A percentile compares a stretch with the other conserved stretches of the same genome.
Conservation (phyloP, 345 rosid species). For the Noccaea bulbosa region DNA sequence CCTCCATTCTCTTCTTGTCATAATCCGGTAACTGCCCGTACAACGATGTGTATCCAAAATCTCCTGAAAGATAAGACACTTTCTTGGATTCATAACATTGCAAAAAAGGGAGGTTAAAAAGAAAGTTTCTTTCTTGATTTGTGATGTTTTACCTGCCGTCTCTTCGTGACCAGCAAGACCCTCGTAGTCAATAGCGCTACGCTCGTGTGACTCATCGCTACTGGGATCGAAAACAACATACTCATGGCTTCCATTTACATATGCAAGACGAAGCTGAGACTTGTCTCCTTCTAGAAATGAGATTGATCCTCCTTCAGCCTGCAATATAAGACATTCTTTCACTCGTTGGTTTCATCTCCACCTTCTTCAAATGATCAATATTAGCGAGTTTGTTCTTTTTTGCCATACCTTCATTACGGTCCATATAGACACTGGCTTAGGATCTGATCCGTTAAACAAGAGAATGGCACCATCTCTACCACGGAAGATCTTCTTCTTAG, state of each 20-base stretch:
- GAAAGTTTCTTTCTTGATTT: slow-evolving; percentile 7
- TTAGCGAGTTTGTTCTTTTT: too few relatives aligned
- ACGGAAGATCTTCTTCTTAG: slow-evolving; percentile 46
- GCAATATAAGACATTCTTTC: slow-evolving; percentile 35
- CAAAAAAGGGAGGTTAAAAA: neutral
- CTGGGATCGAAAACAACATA: slow-evolving; percentile 78
- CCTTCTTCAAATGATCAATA: neutral
- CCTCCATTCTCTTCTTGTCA: slow-evolving; percentile 48
- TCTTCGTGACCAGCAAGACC: slow-evolving; percentile 51
- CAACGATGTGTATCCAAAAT: slow-evolving; percentile 68
- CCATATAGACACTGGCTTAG: slow-evolving; percentile 80
- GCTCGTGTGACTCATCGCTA: slow-evolving; percentile 58
- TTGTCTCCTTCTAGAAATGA: slow-evolving; percentile 50
- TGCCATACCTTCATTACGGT: slow-evolving; percentile 70
- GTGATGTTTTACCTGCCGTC: slow-evolving; percentile 48
- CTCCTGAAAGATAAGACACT: slow-evolving; percentile 41
- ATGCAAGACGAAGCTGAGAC: slow-evolving; percentile 59
- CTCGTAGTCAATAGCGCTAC: slow-evolving; percentile 40
- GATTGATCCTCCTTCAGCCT: slow-evolving; percentile 36
- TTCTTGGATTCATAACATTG: neutral
- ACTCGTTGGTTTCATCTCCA: slow-evolving; percentile 12
- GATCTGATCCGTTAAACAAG: slow-evolving; percentile 64
- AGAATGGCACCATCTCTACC: slow-evolving; percentile 80
- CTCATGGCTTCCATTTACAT: slow-evolving; percentile 77
- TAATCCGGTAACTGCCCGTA: slow-evolving; percentile 71